Base-by-base conservation (phyloP, 768 basidiomycete species). In the Guyanaporus albipodus region DNA sequence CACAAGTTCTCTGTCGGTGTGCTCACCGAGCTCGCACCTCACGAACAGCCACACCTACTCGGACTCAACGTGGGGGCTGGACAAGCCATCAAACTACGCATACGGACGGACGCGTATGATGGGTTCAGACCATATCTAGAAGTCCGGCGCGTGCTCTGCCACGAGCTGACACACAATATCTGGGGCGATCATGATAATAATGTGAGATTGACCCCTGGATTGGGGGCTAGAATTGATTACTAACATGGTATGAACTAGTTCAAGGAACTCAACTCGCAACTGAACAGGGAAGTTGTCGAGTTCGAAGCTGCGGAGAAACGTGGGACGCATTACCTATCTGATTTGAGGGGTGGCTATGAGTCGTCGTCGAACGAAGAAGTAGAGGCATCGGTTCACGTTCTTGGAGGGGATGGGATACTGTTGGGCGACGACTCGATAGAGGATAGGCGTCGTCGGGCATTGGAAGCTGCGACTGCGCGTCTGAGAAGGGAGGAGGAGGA, bases 1-100 rank as follows among this genome's bases (percentile, higher is more conserved):
- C 85, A 90, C 63, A 62, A 78, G 48, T 82, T 87, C 53, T 72
- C 79, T 1, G 85, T 90, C 6, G 81, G 82, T 0, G 50, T 83
- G 3, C 69, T 89, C 35, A 88, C 86, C 2, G 87, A 90, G 64
- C 77, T 90, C 15, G 86, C 85, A 14, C 87, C 87, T 0, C 85
- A 86, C 47, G 86, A 88, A 58, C 75, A 83, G 47, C 85, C 86
- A 6, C 69, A 78, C 23, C 63, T 89, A 9, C 71, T 87, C 4
- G 87, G 88, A 0, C 70, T 87, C 31, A 89, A 89, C 56, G 74
- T 75, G 38, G 79, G 79, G 39, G 70, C 64, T 0, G 86, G 87
- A 0, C 68, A 79, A 54, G 66, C 72, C 18, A 86, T 90, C 54
- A 83, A 82, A 58, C 66, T 89, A 3, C 77, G 86, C 15, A 58